Percentiles rank a stretch among this genome's conserved stretches.
Conservation (phyloP, 257 asterid species). For the Henckelia pumila region DNA sequence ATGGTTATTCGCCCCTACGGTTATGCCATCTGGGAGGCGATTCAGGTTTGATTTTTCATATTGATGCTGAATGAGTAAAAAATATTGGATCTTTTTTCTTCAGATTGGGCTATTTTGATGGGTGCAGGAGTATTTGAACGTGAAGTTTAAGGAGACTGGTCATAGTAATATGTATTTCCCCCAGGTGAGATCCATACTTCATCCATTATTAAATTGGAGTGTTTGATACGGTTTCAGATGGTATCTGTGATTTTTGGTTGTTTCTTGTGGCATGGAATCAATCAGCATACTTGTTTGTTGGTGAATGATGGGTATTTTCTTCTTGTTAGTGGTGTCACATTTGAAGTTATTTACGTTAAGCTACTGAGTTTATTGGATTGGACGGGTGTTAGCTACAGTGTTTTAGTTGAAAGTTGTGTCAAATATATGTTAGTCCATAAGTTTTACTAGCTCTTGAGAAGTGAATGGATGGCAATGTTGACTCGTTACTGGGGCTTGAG, state of each 20-base stretch:
- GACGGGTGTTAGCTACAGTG: conserved; percentile 4
- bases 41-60: conserved; percentile 53
- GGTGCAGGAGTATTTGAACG: conserved; percentile 89
- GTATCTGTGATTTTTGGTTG: not conserved
- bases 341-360: not conserved
- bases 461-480: conserved; percentile 5
- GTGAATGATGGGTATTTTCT: conserved; percentile 7
- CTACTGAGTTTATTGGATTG: not conserved
- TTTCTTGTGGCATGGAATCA: conserved; percentile 9
- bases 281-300: conserved; percentile 12
- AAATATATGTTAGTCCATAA: conserved; percentile 3
- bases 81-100: not conserved
- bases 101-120: conserved; percentile 20
- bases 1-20: conserved; percentile 99
- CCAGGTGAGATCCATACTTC: conserved; percentile 52
- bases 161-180: conserved; percentile 99
- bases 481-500: conserved; percentile 2
- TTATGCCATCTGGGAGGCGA: conserved; percentile 99
- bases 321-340: not conserved
- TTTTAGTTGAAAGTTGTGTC: not conserved
- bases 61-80: not conserved
- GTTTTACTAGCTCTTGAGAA: conserved; percentile 8
- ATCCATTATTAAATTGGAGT: not conserved
- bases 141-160: conserved; percentile 95
- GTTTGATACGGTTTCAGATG: not conserved